phyloP scores from a whole-genome alignment of 306 rosid genomes.

The Prunus kanzakura region DNA sequence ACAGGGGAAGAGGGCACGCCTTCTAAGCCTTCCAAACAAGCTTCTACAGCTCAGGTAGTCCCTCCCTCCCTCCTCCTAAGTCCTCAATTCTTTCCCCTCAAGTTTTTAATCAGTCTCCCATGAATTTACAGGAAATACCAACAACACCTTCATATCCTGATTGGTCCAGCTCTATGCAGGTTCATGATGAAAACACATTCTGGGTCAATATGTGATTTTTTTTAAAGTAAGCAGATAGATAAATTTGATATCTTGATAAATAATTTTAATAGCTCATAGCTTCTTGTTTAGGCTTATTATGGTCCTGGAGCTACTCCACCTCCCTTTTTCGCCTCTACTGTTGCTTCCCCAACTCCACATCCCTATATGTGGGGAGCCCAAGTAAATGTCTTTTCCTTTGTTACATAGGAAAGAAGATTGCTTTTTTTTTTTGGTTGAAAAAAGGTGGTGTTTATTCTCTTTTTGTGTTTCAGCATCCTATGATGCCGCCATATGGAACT shows the following conservation, averaged over 20 bases:
- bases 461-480: constrained; percentile 66
- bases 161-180: constrained; percentile 98
- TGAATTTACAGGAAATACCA: constrained; percentile 58
- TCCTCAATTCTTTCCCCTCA: constrained; percentile 5
- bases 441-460: constrained; percentile 16
- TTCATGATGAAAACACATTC: constrained; percentile 25
- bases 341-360: constrained; percentile 83
- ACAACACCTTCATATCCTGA: constrained; percentile 73
- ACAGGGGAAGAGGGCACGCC: constrained; percentile 85
- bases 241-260: constrained; percentile 8
- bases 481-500: constrained; percentile 91
- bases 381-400: constrained; percentile 39
- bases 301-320: constrained; percentile 87
- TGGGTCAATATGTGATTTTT: constrained; percentile 10
- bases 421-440: neutral
- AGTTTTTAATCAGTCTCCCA: neutral
- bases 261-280: constrained; percentile 26
- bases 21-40: constrained; percentile 69
- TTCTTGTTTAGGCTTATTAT: constrained; percentile 79
- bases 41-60: constrained; percentile 62
- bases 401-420: neutral
- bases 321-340: constrained; percentile 84
- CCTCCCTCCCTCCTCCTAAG: neutral
- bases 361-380: constrained; percentile 98
- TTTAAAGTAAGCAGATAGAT: neutral